Conservation (phyloP, 2,329 filamentous ascomycete genomes). For the Ceratocystis colombiana region DNA sequence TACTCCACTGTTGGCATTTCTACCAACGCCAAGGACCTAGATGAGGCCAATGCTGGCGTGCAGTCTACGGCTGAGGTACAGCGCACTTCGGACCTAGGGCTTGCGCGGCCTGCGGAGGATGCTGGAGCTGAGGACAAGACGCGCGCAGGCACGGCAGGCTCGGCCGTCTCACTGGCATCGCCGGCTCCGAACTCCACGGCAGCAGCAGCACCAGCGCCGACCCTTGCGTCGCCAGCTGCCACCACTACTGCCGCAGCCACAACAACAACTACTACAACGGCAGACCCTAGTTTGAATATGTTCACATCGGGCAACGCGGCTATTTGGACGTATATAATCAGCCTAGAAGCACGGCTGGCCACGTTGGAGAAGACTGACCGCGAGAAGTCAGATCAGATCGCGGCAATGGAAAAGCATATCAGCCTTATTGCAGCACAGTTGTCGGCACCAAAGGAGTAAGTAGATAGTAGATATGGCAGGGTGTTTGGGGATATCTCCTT, state of each 20-base stretch:
- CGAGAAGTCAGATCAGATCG: slow-evolving; percentile 34
- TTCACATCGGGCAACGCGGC: slow-evolving; percentile 51
- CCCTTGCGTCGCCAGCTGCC: slow-evolving; percentile 34
- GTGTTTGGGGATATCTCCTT: background rate
- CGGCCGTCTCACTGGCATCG: background rate
- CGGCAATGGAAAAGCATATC: slow-evolving; percentile 33
- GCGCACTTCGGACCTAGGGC: slow-evolving; percentile 41
- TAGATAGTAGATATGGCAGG: background rate
- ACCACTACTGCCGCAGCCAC: slow-evolving; percentile 29
- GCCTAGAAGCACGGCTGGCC: slow-evolving; percentile 52
- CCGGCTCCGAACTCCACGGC: slow-evolving; percentile 37
- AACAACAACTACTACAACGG: slow-evolving; percentile 9
- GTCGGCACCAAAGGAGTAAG: slow-evolving; percentile 8
- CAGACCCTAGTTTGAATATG: slow-evolving; percentile 54
- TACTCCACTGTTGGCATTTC: slow-evolving; percentile 67
- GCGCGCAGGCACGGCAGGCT: background rate
- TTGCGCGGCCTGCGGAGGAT: slow-evolving; percentile 29
- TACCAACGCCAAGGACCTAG: slow-evolving; percentile 67
- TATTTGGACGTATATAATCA: slow-evolving; percentile 63
- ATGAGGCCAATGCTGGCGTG: slow-evolving; percentile 51
- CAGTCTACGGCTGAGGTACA: slow-evolving; percentile 30
- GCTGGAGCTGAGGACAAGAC: slow-evolving; percentile 41
- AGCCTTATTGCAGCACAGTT: slow-evolving; percentile 32
- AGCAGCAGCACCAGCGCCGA: slow-evolving; percentile 47
- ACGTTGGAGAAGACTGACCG: slow-evolving; percentile 37